phyloP scores from a whole-genome alignment of 2,329 filamentous ascomycete species.

The Alternaria tenuissima region DNA sequence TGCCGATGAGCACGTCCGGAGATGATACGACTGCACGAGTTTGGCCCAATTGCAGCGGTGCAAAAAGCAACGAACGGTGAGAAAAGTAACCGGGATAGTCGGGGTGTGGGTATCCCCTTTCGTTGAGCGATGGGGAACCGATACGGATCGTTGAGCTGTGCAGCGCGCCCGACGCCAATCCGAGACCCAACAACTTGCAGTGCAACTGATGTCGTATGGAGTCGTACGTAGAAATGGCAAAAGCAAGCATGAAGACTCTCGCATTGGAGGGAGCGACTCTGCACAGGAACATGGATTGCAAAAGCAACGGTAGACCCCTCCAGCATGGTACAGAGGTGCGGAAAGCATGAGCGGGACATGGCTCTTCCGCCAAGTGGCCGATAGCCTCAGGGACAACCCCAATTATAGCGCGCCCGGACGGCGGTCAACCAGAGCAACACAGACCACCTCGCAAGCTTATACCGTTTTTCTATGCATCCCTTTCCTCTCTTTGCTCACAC shows the following conservation, averaged over 20 bases:
- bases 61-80: constrained; percentile 9
- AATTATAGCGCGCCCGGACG: constrained; percentile 24
- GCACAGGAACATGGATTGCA: not conserved
- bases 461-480: constrained; percentile 21
- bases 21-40: not conserved
- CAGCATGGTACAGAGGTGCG: constrained; percentile 1
- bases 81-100: constrained; percentile 17
- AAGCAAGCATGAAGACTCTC: not conserved
- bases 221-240: not conserved
- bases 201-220: not conserved
- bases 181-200: constrained; percentile 10
- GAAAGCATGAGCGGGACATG: constrained; percentile 6
- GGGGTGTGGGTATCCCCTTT: constrained; percentile 8
- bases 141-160: constrained; percentile 23
- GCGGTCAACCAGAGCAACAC: constrained; percentile 29
- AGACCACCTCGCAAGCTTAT: constrained; percentile 35
- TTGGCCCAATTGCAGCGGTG: constrained; percentile 6
- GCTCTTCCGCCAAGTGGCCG: constrained; percentile 12
- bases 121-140: constrained; percentile 33
- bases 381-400: constrained; percentile 24
- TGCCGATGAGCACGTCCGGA: constrained; percentile 6
- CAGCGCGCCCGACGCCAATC: constrained; percentile 5
- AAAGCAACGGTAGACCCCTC: constrained; percentile 6
- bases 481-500: constrained; percentile 25
- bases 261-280: not conserved